A percentile compares a stretch with the other conserved stretches of the same genome.
These are phyloP conservation scores for Calonectria hawksworthii DNA, from an alignment of 2,329 filamentous ascomycete genomes.

Conservation along the genomic window DNA sequence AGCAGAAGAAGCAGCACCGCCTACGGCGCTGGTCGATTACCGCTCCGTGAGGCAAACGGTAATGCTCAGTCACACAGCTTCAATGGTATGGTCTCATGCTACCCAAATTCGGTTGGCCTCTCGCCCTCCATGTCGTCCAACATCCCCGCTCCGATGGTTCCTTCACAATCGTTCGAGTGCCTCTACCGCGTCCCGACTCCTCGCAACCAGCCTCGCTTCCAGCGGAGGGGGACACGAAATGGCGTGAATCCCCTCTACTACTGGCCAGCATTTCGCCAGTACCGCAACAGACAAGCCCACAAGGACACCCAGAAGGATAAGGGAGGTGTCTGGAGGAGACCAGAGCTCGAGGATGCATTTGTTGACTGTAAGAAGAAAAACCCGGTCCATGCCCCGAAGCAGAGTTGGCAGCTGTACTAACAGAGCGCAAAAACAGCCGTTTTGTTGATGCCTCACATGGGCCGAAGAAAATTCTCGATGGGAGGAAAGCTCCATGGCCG, in stretches of 20 bases:
- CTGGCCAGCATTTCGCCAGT: conserved; percentile 74
- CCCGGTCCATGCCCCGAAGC: not conserved
- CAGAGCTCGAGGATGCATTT: conserved; percentile 75
- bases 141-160: conserved; percentile 65
- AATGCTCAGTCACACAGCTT: conserved; percentile 63
- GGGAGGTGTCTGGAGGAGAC: conserved; percentile 66
- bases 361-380: conserved; percentile 69
- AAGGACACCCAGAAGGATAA: conserved; percentile 73
- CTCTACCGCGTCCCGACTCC: conserved; percentile 55
- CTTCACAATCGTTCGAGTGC: conserved; percentile 62
- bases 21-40: conserved; percentile 53
- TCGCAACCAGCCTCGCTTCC: conserved; percentile 53
- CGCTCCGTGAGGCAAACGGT: conserved; percentile 66
- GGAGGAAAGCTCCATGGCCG: conserved; percentile 74
- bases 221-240: conserved; percentile 52
- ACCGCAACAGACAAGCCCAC: conserved; percentile 74
- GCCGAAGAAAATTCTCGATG: conserved; percentile 76
- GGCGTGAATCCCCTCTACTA: conserved; percentile 72
- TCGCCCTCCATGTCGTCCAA: conserved; percentile 61
- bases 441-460: conserved; percentile 75
- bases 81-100: conserved; percentile 59
- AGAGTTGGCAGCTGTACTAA: conserved; percentile 34
- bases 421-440: conserved; percentile 64
- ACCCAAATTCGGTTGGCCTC: conserved; percentile 58
- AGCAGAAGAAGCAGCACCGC: conserved; percentile 57